Evolutionary conservation across 2,329 filamentous ascomycete species (phyloP), one percentile per base, ranked within the genome.

Genomic region (Mycosphaerella sp.): DNA sequence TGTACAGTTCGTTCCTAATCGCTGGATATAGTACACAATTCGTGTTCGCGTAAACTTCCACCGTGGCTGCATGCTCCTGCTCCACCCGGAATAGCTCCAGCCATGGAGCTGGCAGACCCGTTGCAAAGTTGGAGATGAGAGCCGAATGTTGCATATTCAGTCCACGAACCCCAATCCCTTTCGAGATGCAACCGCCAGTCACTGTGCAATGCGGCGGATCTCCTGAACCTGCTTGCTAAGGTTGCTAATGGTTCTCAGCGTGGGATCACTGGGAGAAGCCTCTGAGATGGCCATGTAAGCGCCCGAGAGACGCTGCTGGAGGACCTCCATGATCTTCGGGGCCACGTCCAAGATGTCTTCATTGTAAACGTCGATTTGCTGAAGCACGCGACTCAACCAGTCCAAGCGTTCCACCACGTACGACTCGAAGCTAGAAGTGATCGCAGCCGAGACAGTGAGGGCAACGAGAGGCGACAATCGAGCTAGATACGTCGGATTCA

Each of bases 391-490:
- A 44, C 77, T 73, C 21, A 84, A 71, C 81, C 81, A 85, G 17
- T 73, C 66, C 12, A 85, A 72, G 51, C 81, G 78, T 63, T 79
- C 71, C 30, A 68, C 62, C 21, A 78, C 64, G 54, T 80, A 76
- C 8, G 74, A 76, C 27, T 76, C 70, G 50, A 84, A 68, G 40
- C 74, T 73, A 2, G 76, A 74, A 2, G 79, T 81, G 21, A 84
- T 77, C n/a, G 81, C 80, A 17, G 80, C 79, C 46, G 78, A 79
- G 21, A 82, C 79, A 2, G 80, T 82, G 37, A 85, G 73, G 18
- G 75, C 72, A 32, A 84, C 74, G 36, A 85, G 73, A 1, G 79
- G 75, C 27, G 78, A 75, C 14, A 84, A 73, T 35, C 72, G 70
- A 14, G 69, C 69, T 18, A 84, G 69, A 64, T 81, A 84, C 7